Percentiles rank a stretch among this genome's conserved stretches.
These are phyloP conservation scores for Candida coquimbonensis DNA, from an alignment of 805 yeast species.

Conservation along the genomic window DNA sequence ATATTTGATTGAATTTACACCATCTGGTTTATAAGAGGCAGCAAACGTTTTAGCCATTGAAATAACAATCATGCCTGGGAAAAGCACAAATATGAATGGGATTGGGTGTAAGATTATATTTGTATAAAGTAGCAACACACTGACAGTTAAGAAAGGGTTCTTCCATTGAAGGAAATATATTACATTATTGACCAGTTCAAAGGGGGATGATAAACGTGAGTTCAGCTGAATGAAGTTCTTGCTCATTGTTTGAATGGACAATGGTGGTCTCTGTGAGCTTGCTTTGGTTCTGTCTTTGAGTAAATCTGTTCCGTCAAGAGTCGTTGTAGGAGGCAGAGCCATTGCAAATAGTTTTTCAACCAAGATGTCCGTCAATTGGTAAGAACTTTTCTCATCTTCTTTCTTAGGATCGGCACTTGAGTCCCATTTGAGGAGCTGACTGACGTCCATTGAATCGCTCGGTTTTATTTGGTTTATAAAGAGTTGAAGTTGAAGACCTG, in stretches of 20 bases:
- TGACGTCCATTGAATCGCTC: slow-evolving; percentile 20
- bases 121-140: slow-evolving; percentile 43
- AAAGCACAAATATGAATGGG: slow-evolving; percentile 32
- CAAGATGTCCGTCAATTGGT: slow-evolving; percentile 53
- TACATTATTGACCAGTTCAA: slow-evolving; percentile 51
- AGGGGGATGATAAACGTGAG: slow-evolving; percentile 55
- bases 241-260: slow-evolving; percentile 66
- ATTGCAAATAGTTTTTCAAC: slow-evolving; percentile 64
- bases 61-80: slow-evolving; percentile 50
- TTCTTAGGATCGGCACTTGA: slow-evolving; percentile 3
- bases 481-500: no score
- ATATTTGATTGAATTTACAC: background rate
- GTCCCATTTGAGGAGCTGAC: slow-evolving; percentile 26
- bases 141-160: slow-evolving; percentile 54
- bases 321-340: slow-evolving; percentile 62
- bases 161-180: slow-evolving; percentile 57
- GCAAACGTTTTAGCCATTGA: slow-evolving; percentile 64
- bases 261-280: slow-evolving; percentile 58
- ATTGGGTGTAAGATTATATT: slow-evolving; percentile 56
- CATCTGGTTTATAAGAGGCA: slow-evolving; percentile 59
- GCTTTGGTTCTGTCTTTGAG: slow-evolving; percentile 49
- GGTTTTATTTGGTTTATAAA: background rate
- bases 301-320: slow-evolving; percentile 32
- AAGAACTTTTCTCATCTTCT: slow-evolving; percentile 1
- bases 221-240: slow-evolving; percentile 57